Evolutionary conservation across 139 green algal species (phyloP), one percentile per base, ranked within the genome.

Genomic region (Nannochloris sp.): DNA sequence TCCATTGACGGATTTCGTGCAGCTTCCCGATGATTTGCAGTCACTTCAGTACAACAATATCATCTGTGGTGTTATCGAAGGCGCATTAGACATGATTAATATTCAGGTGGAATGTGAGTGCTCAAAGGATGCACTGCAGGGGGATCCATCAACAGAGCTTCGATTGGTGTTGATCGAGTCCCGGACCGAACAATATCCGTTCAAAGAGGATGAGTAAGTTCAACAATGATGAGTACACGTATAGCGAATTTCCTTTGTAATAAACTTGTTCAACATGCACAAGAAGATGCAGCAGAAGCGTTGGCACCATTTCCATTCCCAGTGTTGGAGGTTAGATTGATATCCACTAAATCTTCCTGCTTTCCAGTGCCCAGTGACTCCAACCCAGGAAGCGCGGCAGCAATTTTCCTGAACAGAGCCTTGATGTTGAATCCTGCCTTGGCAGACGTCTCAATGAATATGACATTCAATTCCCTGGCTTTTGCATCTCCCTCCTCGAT

Each of bases 341-440:
- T 88, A 60, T 96, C 88, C 25, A 96, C 89, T 12, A 96, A 69
- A 60, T 95, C 85, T 62, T 93, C 87, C 57, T 66, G 67, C 69
- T 91, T 93, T 19, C 69, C 14, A 2, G 57, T 44, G 7, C 60
- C 78, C 18, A 90, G 48, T 1, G 81, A 75, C 65, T 98, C 93
- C 90, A 97, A 92, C 29, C 93, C 94, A 4, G 93, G 93, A 49
- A 99, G 73, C 3, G 92, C 88, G 9, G 88, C 90, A 16, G 93
- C 93, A 60, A 99, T 96, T 69, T 99, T 98, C 15, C 90, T 75
- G 73, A 98, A 98, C 61, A 98, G 72, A 0, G 93, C 93, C 83
- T 98, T 98, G 75, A 99, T 94, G 75, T 99, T 99, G 74, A 98
- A 95, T 19, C 94, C 94, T 19, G 90, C 93, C 75, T 98, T 99